Evolutionary conservation across 2,329 filamentous ascomycete genomes (phyloP), one percentile per base, ranked within the genome.

Genomic region (Clarireedia sp.): DNA sequence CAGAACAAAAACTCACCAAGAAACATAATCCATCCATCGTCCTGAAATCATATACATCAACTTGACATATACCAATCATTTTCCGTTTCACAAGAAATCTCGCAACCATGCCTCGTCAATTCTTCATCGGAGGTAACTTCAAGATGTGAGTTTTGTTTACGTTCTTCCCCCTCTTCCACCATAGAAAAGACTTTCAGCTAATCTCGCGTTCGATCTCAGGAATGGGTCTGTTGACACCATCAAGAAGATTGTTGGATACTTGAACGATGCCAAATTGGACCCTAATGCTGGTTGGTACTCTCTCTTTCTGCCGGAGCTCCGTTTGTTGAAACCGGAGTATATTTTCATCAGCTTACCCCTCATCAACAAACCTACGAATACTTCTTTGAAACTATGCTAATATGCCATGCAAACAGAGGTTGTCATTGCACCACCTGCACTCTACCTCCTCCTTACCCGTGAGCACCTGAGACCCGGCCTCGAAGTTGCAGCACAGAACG

Each of bases 51-150:
- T 17, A 33, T 26, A 50, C 17, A 16, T 14, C 16, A n/a, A 50
- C 41, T 16, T 5, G 2, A 3, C 6, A 36, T 7, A 10, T 36
- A 24, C 24, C 10, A 37, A 54, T 19, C 38, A 55, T 49, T 54
- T 29, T 40, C n/a, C 51, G 29, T 19, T 54, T 45, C 10, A 45
- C 52, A 16, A 50, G 37, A 50, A 55, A 50, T 57, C 59, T 58
- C 56, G 60, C 59, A 66, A 70, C 61, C 67, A 96, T 95, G 90
- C 81, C 86, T 82, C 90, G 90, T 80, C 87, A 90, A 80, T 96
- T 95, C 81, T 95, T 96, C 74, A 89, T 96, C 74, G 91, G 91
- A 75, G 91, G 91, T 72, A 99, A 99, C 86, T 97, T 97, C 80
- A 97, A 99, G 83, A 97, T 97, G 91, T 95, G 78, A 71, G 81